Evolutionary conservation across 768 basidiomycete genomes (phyloP).

Genomic region (Lactifluus pinguis): DNA sequence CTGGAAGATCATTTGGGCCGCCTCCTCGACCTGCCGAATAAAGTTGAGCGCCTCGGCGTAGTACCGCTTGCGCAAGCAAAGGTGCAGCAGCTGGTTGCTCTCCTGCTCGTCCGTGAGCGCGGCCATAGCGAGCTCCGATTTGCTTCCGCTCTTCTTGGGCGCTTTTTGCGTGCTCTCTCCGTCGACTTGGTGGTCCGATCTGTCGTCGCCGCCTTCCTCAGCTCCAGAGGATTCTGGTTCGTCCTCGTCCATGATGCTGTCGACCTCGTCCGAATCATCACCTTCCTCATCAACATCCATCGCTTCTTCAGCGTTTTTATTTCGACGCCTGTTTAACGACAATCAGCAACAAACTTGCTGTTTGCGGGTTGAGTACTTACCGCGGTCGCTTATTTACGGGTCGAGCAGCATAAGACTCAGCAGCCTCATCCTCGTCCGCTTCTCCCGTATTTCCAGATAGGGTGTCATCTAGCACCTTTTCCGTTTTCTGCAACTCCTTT

Average conservation of each 20-base stretch:
- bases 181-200: not conserved
- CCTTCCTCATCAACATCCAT: constrained; percentile 51
- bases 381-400: constrained; percentile 25
- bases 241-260: constrained; percentile 28
- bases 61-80: constrained; percentile 76
- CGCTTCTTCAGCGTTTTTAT: constrained; percentile 30
- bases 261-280: constrained; percentile 31
- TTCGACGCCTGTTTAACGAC: not conserved
- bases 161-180: constrained; percentile 6
- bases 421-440: constrained; percentile 24
- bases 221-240: constrained; percentile 26
- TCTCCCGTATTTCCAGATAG: constrained; percentile 31
- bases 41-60: constrained; percentile 80
- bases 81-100: constrained; percentile 51
- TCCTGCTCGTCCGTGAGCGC: constrained; percentile 66
- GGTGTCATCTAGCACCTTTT: constrained; percentile 55
- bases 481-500: constrained; percentile 60
- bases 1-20: constrained; percentile 64
- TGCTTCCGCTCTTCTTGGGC: constrained; percentile 41
- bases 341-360: not conserved
- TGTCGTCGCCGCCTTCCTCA: constrained; percentile 19
- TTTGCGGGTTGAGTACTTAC: constrained; percentile 13
- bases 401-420: constrained; percentile 17
- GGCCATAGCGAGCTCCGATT: constrained; percentile 64
- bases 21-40: constrained; percentile 57